phyloP scores from a whole-genome alignment of 148 eudicot genomes.

The Rhododendron kiyosumense region DNA sequence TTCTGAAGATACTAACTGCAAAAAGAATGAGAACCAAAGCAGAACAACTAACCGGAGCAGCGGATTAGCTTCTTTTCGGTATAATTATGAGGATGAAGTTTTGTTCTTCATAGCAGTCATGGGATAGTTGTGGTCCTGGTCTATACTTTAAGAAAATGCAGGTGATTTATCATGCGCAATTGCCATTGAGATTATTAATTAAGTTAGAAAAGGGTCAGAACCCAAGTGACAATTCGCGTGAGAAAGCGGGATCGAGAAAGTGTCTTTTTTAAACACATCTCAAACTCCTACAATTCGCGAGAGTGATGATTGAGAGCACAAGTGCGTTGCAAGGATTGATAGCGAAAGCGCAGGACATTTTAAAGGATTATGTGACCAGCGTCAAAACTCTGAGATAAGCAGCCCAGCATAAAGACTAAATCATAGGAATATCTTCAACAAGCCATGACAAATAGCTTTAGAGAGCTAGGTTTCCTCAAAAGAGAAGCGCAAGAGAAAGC shows the following conservation, averaged over 20 bases:
- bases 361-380: too few relatives aligned
- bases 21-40: background rate
- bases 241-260: too few relatives aligned
- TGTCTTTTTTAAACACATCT: too few relatives aligned
- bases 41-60: background rate
- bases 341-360: too few relatives aligned
- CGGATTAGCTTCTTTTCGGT: background rate
- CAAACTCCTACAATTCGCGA: too few relatives aligned
- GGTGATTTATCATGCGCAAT: background rate
- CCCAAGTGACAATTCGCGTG: too few relatives aligned
- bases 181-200: background rate
- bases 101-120: background rate
- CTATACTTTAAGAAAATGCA: background rate
- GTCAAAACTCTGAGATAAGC: background rate
- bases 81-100: background rate
- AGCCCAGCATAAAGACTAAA: background rate
- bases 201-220: background rate
- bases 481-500: background rate
- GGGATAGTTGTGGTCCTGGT: background rate
- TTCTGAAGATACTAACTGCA: background rate
- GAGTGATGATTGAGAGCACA: too few relatives aligned
- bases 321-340: too few relatives aligned
- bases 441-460: background rate
- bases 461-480: background rate
- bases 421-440: background rate